These are phyloP conservation scores for Raphanus sativus DNA, from an alignment of 345 rosid genomes.

Conservation along the genomic window DNA sequence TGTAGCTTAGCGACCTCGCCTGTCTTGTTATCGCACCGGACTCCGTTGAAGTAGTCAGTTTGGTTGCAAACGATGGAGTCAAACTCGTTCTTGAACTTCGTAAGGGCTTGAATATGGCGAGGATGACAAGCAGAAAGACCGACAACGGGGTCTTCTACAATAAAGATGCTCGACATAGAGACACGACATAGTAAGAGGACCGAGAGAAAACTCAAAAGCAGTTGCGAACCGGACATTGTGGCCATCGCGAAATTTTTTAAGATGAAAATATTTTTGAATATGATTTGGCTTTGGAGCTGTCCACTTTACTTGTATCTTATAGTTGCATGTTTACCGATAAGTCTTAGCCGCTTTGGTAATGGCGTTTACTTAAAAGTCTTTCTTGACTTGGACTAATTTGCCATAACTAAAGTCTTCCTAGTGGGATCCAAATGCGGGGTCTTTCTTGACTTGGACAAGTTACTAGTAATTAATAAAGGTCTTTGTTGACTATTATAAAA, in stretches of 20 bases:
- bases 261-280: not conserved
- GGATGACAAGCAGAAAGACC: not conserved
- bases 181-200: not conserved
- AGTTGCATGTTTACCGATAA: not conserved
- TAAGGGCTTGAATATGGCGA: not conserved
- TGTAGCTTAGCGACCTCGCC: not conserved
- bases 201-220: not conserved
- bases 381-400: not conserved
- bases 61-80: not conserved
- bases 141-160: not conserved
- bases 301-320: not conserved
- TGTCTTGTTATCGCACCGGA: not conserved
- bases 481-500: no score
- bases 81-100: constrained; percentile 9
- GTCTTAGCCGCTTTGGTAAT: not conserved
- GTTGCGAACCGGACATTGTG: not conserved
- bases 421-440: not conserved
- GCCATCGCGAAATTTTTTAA: not conserved
- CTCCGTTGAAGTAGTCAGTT: not conserved
- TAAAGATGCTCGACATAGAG: not conserved
- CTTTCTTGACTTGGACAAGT: not conserved
- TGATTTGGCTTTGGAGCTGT: not conserved
- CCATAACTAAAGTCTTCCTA: not conserved
- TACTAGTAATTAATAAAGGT: no score
- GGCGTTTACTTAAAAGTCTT: not conserved